These are phyloP conservation scores for Gynochthodes officinalis DNA, from an alignment of 257 asterid genomes.

Conservation along the genomic window DNA sequence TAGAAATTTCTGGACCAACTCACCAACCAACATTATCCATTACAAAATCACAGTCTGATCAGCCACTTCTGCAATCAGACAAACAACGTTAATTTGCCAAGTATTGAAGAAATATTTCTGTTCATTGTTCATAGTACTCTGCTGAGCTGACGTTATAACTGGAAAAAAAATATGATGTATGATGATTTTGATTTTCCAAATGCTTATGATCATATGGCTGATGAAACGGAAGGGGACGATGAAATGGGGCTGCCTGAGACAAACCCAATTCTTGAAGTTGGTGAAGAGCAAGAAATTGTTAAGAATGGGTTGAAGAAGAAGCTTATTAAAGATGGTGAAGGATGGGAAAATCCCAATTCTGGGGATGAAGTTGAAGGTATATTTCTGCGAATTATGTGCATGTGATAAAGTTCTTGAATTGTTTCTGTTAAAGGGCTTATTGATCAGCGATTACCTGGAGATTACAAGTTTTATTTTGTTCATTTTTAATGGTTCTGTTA, in stretches of 20 bases:
- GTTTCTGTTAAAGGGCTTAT: background rate
- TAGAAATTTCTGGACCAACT: background rate
- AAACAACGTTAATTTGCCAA: background rate
- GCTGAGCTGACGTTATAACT: background rate
- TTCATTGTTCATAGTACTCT: background rate
- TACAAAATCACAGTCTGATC: background rate
- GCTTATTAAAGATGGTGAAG: conserved; percentile 64
- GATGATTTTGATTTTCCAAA: conserved; percentile 42
- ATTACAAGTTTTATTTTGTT: background rate
- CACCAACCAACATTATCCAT: background rate
- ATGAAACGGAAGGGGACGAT: conserved; percentile 45
- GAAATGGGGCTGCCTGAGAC: conserved; percentile 60
- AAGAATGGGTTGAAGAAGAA: conserved; percentile 60
- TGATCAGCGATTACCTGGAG: background rate
- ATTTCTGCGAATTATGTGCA: background rate
- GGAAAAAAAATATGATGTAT: background rate
- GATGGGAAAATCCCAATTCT: conserved; percentile 54
- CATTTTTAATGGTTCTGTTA: background rate
- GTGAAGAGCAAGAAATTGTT: conserved; percentile 74
- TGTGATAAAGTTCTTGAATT: background rate
- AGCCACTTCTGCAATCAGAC: background rate
- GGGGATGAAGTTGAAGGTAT: conserved; percentile 46
- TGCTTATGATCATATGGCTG: conserved; percentile 2
- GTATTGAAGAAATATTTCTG: background rate
- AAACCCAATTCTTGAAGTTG: conserved; percentile 51